These are phyloP conservation scores for Urochloa ruziziensis DNA, from an alignment of 176 grass and related monocot species.

Conservation along the genomic window DNA sequence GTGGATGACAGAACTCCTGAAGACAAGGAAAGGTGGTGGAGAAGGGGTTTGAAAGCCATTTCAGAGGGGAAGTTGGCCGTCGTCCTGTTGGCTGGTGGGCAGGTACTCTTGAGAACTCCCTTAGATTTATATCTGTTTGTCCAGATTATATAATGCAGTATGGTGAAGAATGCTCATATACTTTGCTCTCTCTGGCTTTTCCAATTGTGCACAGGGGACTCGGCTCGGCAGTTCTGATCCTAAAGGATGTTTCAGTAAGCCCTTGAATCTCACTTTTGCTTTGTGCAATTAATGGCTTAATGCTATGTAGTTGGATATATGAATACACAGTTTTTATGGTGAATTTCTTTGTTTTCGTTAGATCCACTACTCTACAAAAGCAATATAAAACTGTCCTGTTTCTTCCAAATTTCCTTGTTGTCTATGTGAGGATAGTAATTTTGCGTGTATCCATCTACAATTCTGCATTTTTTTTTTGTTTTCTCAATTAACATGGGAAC, in stretches of 20 bases:
- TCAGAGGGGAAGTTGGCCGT: slow-evolving; percentile 82
- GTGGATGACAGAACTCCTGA: slow-evolving; percentile 63
- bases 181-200: neutral
- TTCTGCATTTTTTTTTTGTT: neutral
- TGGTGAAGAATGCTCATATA: neutral
- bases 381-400: neutral
- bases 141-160: neutral
- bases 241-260: slow-evolving; percentile 89
- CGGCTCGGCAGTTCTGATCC: slow-evolving; percentile 82
- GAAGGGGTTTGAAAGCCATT: slow-evolving; percentile 76
- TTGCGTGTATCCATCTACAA: neutral
- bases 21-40: slow-evolving; percentile 80
- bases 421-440: neutral
- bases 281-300: slow-evolving; percentile 9
- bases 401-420: neutral
- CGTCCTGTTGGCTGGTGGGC: slow-evolving; percentile 83
- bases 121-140: neutral
- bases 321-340: neutral
- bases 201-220: slow-evolving; percentile 49
- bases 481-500: neutral
- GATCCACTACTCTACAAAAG: neutral
- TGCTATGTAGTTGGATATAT: neutral
- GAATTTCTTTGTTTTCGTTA: neutral
- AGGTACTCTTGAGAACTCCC: slow-evolving; percentile 40
- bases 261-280: neutral